A percentile compares a stretch with the other conserved stretches of the same genome.
Evolutionary conservation across 2,329 filamentous ascomycete species (phyloP).

Genomic region (Aspergillus awamori): DNA sequence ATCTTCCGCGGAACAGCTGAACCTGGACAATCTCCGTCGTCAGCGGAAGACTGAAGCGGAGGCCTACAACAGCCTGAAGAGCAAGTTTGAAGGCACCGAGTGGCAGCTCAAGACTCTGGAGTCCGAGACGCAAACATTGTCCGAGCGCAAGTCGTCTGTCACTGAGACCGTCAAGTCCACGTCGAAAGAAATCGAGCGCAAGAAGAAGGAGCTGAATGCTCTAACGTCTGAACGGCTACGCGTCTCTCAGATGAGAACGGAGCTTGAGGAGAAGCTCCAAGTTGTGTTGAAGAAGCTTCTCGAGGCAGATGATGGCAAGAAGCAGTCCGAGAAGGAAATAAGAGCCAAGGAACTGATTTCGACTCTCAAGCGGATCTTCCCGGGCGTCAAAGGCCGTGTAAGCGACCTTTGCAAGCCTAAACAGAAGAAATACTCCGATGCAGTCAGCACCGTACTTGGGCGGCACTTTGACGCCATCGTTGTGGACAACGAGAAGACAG

Average conservation of each 20-base stretch:
- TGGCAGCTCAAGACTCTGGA: slow-evolving; percentile 74
- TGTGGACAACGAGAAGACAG: slow-evolving; percentile 92
- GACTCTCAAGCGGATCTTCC: slow-evolving; percentile 85
- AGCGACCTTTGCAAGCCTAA: slow-evolving; percentile 93
- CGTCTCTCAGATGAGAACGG: slow-evolving; percentile 78
- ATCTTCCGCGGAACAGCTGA: slow-evolving; percentile 77
- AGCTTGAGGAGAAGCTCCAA: slow-evolving; percentile 88
- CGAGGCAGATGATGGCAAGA: slow-evolving; percentile 80
- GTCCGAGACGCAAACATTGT: slow-evolving; percentile 68
- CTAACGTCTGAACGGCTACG: slow-evolving; percentile 81
- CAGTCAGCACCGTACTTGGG: slow-evolving; percentile 88
- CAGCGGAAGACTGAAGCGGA: slow-evolving; percentile 91
- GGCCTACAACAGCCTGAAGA: slow-evolving; percentile 83
- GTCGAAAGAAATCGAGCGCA: slow-evolving; percentile 76
- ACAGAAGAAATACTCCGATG: slow-evolving; percentile 94
- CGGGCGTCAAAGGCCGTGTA: slow-evolving; percentile 86
- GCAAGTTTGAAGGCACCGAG: slow-evolving; percentile 79
- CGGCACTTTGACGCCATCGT: slow-evolving; percentile 93
- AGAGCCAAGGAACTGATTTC: slow-evolving; percentile 80
- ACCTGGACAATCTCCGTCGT: slow-evolving; percentile 81
- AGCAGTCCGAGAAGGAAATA: slow-evolving; percentile 80
- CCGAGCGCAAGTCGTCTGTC: slow-evolving; percentile 67
- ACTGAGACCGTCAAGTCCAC: slow-evolving; percentile 67
- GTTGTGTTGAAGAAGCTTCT: slow-evolving; percentile 78
- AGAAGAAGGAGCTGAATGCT: slow-evolving; percentile 88